phyloP scores from a whole-genome alignment of 1,284 basidiomycete genomes.

The Sphaerobolus stellatus region DNA sequence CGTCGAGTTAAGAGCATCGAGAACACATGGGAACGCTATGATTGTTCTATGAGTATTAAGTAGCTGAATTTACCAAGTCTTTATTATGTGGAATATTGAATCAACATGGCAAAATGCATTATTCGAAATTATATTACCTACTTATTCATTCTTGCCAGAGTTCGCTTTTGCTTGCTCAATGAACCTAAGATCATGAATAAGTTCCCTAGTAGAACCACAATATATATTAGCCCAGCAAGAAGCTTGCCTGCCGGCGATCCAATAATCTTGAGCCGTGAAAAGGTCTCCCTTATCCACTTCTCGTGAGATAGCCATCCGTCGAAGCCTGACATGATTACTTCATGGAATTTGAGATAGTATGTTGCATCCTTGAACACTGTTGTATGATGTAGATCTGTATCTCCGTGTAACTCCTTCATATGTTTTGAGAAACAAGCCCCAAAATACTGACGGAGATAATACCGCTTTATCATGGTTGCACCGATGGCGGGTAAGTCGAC shows the following conservation, averaged over 20 bases:
- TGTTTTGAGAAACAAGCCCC: constrained; percentile 9
- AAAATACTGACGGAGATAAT: constrained; percentile 12
- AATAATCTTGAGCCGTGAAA: constrained; percentile 13
- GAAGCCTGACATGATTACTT: constrained; percentile 2
- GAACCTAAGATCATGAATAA: no score
- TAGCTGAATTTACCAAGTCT: no score
- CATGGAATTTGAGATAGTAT: constrained; percentile 16
- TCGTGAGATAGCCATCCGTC: constrained; percentile 14
- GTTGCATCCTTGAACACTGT: constrained; percentile 13
- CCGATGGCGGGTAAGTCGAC: constrained; percentile 2
- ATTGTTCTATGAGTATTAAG: no score
- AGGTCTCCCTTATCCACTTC: constrained; percentile 17
- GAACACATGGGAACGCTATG: no score
- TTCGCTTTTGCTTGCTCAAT: no score
- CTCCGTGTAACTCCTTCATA: neutral
- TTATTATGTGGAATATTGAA: no score
- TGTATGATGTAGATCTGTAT: constrained; percentile 5
- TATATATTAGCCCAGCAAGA: no score
- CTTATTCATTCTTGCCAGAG: no score
- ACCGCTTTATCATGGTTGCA: constrained; percentile 6
- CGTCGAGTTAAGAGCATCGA: no score
- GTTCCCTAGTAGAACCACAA: no score
- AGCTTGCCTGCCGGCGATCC: neutral
- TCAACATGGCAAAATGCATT: no score
- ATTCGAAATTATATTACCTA: no score